These are phyloP conservation scores for Boletus insuetus DNA, from an alignment of 768 basidiomycete genomes.

Conservation along the genomic window DNA sequence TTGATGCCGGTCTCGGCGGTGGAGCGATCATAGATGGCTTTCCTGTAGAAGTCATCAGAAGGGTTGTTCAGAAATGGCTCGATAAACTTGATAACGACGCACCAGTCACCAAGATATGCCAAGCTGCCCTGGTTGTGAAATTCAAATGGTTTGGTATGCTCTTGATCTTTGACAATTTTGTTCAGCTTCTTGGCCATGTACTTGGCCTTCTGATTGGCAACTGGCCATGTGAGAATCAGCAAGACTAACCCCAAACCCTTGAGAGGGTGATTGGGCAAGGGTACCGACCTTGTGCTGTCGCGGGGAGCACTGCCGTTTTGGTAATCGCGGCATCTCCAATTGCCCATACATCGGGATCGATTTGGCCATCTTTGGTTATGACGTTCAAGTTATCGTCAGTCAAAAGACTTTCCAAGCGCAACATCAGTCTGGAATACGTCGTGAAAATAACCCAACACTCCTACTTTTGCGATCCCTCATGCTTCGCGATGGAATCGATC, in stretches of 20 bases:
- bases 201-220: conserved; percentile 74
- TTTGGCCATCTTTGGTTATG: conserved; percentile 48
- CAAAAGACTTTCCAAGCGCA: conserved; percentile 32
- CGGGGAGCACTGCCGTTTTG: conserved; percentile 59
- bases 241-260: conserved; percentile 19
- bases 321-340: conserved; percentile 77
- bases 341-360: conserved; percentile 70
- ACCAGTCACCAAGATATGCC: conserved; percentile 81
- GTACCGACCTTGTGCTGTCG: conserved; percentile 74
- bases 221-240: conserved; percentile 34
- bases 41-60: conserved; percentile 41
- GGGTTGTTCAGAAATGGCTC: conserved; percentile 2
- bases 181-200: conserved; percentile 69
- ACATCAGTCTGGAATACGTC: conserved; percentile 23
- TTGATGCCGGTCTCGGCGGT: conserved; percentile 46
- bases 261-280: conserved; percentile 12
- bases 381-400: conserved; percentile 63
- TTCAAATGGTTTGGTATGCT: conserved; percentile 52
- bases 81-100: conserved; percentile 19
- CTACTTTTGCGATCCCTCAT: conserved; percentile 55
- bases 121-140: conserved; percentile 74
- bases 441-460: conserved; percentile 23
- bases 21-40: conserved; percentile 73
- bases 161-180: conserved; percentile 50
- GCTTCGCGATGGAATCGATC: conserved; percentile 58